Evolutionary conservation across 257 asterid species (phyloP).

Genomic region (Nicotiana noctiflora): DNA sequence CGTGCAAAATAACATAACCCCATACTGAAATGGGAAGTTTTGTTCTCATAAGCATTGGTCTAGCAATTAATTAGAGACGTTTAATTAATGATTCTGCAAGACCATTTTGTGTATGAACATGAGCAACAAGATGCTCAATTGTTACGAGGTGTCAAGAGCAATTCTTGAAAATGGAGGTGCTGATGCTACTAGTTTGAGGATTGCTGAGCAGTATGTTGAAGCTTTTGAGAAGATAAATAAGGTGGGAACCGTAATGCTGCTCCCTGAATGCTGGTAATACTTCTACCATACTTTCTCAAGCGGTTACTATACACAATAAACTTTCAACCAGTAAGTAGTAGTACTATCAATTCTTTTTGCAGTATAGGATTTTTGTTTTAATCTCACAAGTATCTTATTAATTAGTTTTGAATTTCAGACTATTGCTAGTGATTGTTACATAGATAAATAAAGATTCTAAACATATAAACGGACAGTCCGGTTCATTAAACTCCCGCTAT

Average conservation of each 20-base stretch:
- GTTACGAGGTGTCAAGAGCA: neutral
- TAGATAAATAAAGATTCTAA: neutral
- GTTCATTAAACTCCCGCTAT: no score
- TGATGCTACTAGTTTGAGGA: neutral
- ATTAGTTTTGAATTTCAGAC: neutral
- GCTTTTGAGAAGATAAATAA: conserved; percentile 11
- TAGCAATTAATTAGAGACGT: neutral
- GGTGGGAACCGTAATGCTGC: neutral
- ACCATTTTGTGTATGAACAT: no score
- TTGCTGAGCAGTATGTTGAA: conserved; percentile 15
- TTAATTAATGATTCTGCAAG: no score
- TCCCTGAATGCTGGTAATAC: conserved; percentile 3
- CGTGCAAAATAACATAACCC: no score
- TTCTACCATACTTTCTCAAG: neutral
- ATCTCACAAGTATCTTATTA: neutral
- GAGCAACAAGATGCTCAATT: no score
- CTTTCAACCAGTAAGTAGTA: neutral
- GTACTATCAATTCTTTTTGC: neutral
- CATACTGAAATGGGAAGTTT: no score
- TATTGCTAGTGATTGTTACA: neutral
- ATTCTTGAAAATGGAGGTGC: neutral
- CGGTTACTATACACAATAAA: conserved; percentile 1
- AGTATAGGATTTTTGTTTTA: neutral
- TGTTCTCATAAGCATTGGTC: no score
- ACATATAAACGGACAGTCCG: neutral